These are phyloP conservation scores for Fusarium graminum DNA, from an alignment of 2,329 filamentous ascomycete species.

Conservation along the genomic window DNA sequence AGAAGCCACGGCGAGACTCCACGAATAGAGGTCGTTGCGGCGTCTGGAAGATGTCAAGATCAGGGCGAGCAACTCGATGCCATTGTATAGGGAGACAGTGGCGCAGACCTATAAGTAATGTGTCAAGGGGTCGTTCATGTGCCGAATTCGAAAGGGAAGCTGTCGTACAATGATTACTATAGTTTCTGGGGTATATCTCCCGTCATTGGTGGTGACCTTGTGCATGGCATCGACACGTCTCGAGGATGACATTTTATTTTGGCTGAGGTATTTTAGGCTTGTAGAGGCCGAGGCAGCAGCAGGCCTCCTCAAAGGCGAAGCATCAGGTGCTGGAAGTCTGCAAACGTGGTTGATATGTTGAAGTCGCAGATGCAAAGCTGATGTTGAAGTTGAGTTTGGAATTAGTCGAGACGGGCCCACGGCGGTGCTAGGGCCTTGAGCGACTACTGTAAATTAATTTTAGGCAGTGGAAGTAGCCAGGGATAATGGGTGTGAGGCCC, in stretches of 20 bases:
- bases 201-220: conserved; percentile 3
- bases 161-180: conserved; percentile 39
- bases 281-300: conserved; percentile 1
- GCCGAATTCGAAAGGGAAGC: background rate
- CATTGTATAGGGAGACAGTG: conserved; percentile 36
- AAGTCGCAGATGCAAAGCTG: background rate
- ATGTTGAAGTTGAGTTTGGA: conserved; percentile 1
- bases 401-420: conserved; percentile 14
- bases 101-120: conserved; percentile 22
- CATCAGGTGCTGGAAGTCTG: background rate
- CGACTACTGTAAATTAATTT: no score
- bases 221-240: conserved; percentile 19
- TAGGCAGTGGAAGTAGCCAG: background rate
- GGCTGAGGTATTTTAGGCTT: conserved; percentile 5
- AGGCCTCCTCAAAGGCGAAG: conserved; percentile 1
- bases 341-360: background rate
- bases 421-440: background rate
- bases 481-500: background rate
- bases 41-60: conserved; percentile 37
- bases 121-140: conserved; percentile 5
- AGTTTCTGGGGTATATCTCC: conserved; percentile 30
- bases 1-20: conserved; percentile 34
- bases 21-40: conserved; percentile 32
- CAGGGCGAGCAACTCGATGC: conserved; percentile 33
- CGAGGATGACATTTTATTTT: conserved; percentile 25